Evolutionary conservation across 2,329 filamentous ascomycete species (phyloP), one percentile per base, ranked within the genome.

Genomic region (Acephala macrosclerotiorum): DNA sequence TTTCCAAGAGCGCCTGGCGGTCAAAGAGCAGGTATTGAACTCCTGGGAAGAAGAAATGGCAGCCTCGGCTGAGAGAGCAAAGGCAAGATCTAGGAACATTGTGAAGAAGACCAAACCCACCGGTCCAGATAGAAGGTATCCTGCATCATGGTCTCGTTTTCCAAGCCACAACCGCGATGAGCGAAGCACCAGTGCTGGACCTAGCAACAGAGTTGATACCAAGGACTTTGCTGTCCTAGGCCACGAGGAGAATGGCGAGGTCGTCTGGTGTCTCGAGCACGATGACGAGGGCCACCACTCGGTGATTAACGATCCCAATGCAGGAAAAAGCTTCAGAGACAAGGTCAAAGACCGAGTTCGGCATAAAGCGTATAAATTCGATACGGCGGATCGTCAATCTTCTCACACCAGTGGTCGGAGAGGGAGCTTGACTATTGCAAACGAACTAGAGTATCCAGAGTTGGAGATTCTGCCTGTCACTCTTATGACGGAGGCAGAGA

Each of bases 61-160:
- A 22, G 66, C 70, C n/a, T 57, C 68, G 49, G 65, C 63, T 42
- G 51, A 61, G 38, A 72, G 66, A 66, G 69, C 70, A 7, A 71
- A 73, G 58, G 66, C 67, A 0, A 72, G 71, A 58, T 71, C 68
- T 18, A 71, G 56, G 53, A 70, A 68, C 26, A 70, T 73, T 40
- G 64, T 70, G 38, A 70, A 69, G 56, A 69, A 67, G 29, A 58
- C 59, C 9, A 70, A 68, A 35, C 60, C 68, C 12, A 61, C 63
- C 1, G 68, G 64, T 9, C 68, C 70, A 8, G 70, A 72, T 53
- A 61, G 51, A 14, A 66, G 70, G 53, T 75, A 70, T 60, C 75
- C 75, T 18, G 64, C 64, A 8, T 64, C 69, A 11, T 76, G 75
- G 75, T 69, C 73, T 45, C 66, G 68, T 22, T 76, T 68, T 53